Evolutionary conservation across 768 basidiomycete genomes (phyloP).

Genomic region (Agrocybe chaxingu): DNA sequence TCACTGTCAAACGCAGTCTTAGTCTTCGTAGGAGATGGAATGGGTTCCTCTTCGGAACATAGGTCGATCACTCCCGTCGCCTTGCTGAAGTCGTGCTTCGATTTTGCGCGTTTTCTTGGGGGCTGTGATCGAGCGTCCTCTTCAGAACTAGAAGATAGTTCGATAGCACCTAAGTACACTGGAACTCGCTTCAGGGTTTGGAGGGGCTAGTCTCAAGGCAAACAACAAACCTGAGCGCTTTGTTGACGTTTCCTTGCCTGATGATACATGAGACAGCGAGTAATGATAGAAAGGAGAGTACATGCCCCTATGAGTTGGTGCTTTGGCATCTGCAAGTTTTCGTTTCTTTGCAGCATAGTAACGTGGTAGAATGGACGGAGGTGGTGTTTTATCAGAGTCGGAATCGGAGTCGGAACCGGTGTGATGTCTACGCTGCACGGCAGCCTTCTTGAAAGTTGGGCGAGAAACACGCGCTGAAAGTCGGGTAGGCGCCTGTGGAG

Average conservation of each 20-base stretch:
- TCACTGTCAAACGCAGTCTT: slow-evolving; percentile 2
- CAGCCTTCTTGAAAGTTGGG: slow-evolving; percentile 10
- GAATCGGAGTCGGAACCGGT: slow-evolving; percentile 5
- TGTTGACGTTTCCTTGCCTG: not conserved
- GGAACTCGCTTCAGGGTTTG: not conserved
- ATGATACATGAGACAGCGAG: not conserved
- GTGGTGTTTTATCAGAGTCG: slow-evolving; percentile 8
- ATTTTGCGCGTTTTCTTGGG: slow-evolving; percentile 7
- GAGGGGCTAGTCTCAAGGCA: not conserved
- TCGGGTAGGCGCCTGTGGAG: not conserved
- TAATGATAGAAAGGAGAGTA: not conserved
- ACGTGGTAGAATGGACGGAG: slow-evolving; percentile 1
- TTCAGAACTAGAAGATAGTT: slow-evolving; percentile 12
- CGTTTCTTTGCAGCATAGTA: not conserved
- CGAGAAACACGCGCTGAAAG: slow-evolving; percentile 4
- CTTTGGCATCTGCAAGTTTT: not conserved
- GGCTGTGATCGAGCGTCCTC: slow-evolving; percentile 4
- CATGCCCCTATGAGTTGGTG: not conserved
- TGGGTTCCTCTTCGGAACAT: slow-evolving; percentile 18
- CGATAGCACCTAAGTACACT: slow-evolving; percentile 7
- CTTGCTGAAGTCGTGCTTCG: not conserved
- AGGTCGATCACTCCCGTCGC: slow-evolving; percentile 17
- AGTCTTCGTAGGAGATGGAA: not conserved
- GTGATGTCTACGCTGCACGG: not conserved
- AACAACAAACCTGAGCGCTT: too few relatives aligned